Percentiles rank a stretch among this genome's conserved stretches.
Evolutionary conservation across 2,329 filamentous ascomycete species (phyloP).

Genomic region (Penicillium olsonii): DNA sequence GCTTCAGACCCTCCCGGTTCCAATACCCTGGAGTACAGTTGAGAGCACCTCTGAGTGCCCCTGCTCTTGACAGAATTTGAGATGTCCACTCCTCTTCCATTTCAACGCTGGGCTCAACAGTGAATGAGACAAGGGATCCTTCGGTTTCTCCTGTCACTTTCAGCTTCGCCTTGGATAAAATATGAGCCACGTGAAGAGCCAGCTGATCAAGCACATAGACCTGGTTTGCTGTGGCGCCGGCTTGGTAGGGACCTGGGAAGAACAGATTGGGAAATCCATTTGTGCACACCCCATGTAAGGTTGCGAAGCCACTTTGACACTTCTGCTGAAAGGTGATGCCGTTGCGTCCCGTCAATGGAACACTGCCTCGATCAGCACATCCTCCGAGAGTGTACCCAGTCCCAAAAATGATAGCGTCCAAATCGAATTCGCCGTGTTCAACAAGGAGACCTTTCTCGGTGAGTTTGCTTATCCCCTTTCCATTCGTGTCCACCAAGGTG

Average conservation of each 20-base stretch:
- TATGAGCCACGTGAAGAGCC: slow-evolving; percentile 48
- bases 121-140: background rate
- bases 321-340: slow-evolving; percentile 50
- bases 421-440: slow-evolving; percentile 43
- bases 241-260: slow-evolving; percentile 49
- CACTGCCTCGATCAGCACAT: slow-evolving; percentile 34
- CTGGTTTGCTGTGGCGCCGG: slow-evolving; percentile 43
- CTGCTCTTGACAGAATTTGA: slow-evolving; percentile 43
- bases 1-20: slow-evolving; percentile 47
- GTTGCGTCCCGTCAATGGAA: slow-evolving; percentile 48
- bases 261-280: slow-evolving; percentile 59
- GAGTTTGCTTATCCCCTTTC: slow-evolving; percentile 51
- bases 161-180: slow-evolving; percentile 39
- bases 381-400: slow-evolving; percentile 47
- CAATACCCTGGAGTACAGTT: slow-evolving; percentile 60
- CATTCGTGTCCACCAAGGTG: slow-evolving; percentile 61
- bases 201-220: slow-evolving; percentile 39
- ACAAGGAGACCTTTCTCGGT: slow-evolving; percentile 52
- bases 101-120: slow-evolving; percentile 45
- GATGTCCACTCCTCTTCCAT: slow-evolving; percentile 53
- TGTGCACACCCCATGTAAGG: slow-evolving; percentile 55
- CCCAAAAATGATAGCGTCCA: slow-evolving; percentile 51
- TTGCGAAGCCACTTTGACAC: slow-evolving; percentile 48
- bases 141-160: too few relatives aligned
- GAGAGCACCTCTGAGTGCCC: slow-evolving; percentile 41